Evolutionary conservation across 306 rosid species (phyloP).

Genomic region (Rubus parviflorus): DNA sequence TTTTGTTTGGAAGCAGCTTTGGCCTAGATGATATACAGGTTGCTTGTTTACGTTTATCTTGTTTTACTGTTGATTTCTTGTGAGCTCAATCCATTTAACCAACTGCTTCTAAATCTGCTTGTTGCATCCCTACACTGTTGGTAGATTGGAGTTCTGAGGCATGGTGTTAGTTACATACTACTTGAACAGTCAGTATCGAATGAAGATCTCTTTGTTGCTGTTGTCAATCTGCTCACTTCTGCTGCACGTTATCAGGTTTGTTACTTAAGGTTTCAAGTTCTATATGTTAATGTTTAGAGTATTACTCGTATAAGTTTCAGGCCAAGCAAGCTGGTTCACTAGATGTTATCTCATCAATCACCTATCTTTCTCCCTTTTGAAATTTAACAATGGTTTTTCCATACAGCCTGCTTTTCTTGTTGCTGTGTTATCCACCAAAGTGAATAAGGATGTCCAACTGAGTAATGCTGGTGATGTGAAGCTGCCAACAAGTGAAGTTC

Average conservation of each 20-base stretch:
- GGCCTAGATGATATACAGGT: constrained; percentile 79
- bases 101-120: constrained; percentile 10
- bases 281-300: constrained; percentile 3
- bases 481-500: constrained; percentile 48
- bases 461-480: constrained; percentile 40
- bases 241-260: constrained; percentile 84
- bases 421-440: constrained; percentile 55
- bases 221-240: constrained; percentile 65
- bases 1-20: constrained; percentile 60
- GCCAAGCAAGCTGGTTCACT: background rate
- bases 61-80: constrained; percentile 12
- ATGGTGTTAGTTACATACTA: constrained; percentile 52
- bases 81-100: constrained; percentile 18
- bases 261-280: constrained; percentile 13
- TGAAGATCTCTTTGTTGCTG: constrained; percentile 82
- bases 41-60: constrained; percentile 26
- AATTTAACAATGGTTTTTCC: constrained; percentile 8
- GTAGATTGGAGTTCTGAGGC: constrained; percentile 68
- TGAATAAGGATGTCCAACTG: constrained; percentile 35
- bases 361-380: background rate
- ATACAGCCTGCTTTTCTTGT: constrained; percentile 87
- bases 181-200: constrained; percentile 55
- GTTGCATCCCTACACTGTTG: constrained; percentile 22
- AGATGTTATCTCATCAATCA: background rate
- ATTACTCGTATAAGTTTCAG: background rate